These are phyloP conservation scores for Ustilago crameri DNA, from an alignment of 1,284 basidiomycete genomes.

Conservation along the genomic window DNA sequence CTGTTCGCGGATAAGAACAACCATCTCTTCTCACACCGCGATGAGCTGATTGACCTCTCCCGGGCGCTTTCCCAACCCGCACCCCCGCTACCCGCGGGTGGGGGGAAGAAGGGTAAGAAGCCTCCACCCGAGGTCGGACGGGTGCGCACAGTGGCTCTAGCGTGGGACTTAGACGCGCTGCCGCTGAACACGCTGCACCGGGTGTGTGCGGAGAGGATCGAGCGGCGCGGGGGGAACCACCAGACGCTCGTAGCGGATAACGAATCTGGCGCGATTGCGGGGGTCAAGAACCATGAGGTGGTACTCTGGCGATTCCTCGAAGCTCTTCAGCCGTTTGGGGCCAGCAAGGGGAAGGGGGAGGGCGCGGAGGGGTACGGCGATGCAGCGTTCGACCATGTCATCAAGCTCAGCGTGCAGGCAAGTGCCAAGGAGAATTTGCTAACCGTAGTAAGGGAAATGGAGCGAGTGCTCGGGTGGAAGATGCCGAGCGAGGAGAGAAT, in stretches of 20 bases:
- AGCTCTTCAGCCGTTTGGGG: slow-evolving; percentile 75
- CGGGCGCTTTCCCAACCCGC: slow-evolving; percentile 15
- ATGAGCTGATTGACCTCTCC: slow-evolving; percentile 56
- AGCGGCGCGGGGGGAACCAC: slow-evolving; percentile 60
- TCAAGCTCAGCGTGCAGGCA: slow-evolving; percentile 76
- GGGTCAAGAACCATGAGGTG: slow-evolving; percentile 75
- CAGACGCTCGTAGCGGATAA: slow-evolving; percentile 56
- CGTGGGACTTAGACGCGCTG: slow-evolving; percentile 50
- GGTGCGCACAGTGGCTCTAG: slow-evolving; percentile 56
- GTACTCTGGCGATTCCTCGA: slow-evolving; percentile 81
- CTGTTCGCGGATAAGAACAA: slow-evolving; percentile 67
- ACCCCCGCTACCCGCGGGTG: too few relatives aligned
- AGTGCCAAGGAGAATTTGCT: slow-evolving; percentile 41
- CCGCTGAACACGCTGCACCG: slow-evolving; percentile 55
- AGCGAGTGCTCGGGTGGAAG: slow-evolving; percentile 19
- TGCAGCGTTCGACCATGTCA: slow-evolving; percentile 74
- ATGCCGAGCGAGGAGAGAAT: slow-evolving; percentile 20
- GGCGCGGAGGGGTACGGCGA: slow-evolving; percentile 68
- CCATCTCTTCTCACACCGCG: slow-evolving; percentile 63
- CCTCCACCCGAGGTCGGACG: slow-evolving; percentile 13
- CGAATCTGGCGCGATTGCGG: neutral
- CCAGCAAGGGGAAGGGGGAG: slow-evolving; percentile 57
- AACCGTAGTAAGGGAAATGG: slow-evolving; percentile 17
- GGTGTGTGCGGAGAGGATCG: slow-evolving; percentile 53
- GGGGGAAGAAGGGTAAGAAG: slow-evolving; percentile 6